Base-by-base conservation (phyloP, 164 flowering plant species). In the Chloranthus sessilifolius region DNA sequence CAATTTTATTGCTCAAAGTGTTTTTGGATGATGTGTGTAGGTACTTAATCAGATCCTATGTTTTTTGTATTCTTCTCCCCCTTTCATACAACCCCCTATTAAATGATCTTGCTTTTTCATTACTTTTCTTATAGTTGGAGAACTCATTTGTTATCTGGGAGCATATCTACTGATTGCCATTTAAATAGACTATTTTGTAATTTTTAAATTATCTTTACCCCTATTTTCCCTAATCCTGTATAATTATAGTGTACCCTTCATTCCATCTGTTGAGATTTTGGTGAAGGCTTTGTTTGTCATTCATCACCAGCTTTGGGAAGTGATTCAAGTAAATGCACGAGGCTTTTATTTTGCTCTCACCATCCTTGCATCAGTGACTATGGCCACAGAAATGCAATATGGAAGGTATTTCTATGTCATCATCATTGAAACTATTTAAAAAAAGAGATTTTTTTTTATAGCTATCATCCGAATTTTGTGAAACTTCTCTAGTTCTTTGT, bases 261-360 rank as follows among this genome's bases (percentile, higher is more conserved):
- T 94, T 60, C 99, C 97, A 49, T 76, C 97, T 17, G 72, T 64
- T 52, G 99, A 94, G 73, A 79, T 89, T 52, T 58, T 87, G 68
- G 95, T 94, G 65, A 94, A 85, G 75, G 88, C 88, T 33, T 71
- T 94, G 52, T 51, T 68, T 61, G 72, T 76, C 17, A 73, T 89
- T 69, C 99, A 46, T 56, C 80, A 30, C 66, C 74, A 14, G 72
- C 83, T 47, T 52, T 79, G 51, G 65, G 60, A 55, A 67, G 65
- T 49, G 55, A 64, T 36, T 67, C 83, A 20, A 64, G 61, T 54
- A 62, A 67, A 17, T 77, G 71, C 49, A 28, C 65, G 31, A 79
- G 53, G 40, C 41, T 89, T 34, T 22, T 94, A 24, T 53, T 83
- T 33, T 85, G 90, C 58, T 67, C 97, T 11, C 97, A 94, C 65